These are phyloP conservation scores for Lachancea lanzarotensis DNA, from an alignment of 805 yeast genomes.

Conservation along the genomic window DNA sequence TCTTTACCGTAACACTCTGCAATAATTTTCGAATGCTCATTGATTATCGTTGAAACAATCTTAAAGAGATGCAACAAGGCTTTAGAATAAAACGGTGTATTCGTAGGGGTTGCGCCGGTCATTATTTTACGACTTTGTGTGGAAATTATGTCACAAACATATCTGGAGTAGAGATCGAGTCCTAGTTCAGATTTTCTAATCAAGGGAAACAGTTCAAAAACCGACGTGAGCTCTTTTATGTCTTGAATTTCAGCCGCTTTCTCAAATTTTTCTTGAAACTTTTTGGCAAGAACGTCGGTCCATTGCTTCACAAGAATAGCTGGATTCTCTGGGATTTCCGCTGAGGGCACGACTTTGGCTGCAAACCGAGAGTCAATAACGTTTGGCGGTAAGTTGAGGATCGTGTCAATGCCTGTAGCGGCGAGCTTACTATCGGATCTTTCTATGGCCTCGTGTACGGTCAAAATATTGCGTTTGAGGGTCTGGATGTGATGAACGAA, in stretches of 20 bases:
- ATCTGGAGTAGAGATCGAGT: conserved; percentile 71
- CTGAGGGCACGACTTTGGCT: conserved; percentile 73
- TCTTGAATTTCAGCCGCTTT: conserved; percentile 61
- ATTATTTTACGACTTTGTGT: conserved; percentile 68
- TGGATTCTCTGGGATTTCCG: conserved; percentile 81
- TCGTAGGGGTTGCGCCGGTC: conserved; percentile 36
- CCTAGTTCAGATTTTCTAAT: conserved; percentile 70
- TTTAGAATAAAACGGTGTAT: conserved; percentile 50
- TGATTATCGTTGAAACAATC: conserved; percentile 73
- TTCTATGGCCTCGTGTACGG: conserved; percentile 62
- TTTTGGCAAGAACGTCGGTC: conserved; percentile 48
- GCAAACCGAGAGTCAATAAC: conserved; percentile 63
- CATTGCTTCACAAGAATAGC: conserved; percentile 48
- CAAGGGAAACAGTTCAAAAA: conserved; percentile 82
- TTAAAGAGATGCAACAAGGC: conserved; percentile 68
- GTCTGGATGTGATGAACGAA: conserved; percentile 61
- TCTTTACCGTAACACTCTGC: conserved; percentile 59
- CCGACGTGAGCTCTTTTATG: conserved; percentile 64
- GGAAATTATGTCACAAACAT: conserved; percentile 78
- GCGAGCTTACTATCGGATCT: conserved; percentile 63
- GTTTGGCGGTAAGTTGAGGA: conserved; percentile 47
- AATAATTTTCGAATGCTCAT: conserved; percentile 80
- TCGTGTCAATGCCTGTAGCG: conserved; percentile 55
- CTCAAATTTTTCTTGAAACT: conserved; percentile 58
- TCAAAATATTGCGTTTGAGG: conserved; percentile 59